These are phyloP conservation scores for Inga laurina DNA, from an alignment of 306 rosid genomes.

Conservation along the genomic window DNA sequence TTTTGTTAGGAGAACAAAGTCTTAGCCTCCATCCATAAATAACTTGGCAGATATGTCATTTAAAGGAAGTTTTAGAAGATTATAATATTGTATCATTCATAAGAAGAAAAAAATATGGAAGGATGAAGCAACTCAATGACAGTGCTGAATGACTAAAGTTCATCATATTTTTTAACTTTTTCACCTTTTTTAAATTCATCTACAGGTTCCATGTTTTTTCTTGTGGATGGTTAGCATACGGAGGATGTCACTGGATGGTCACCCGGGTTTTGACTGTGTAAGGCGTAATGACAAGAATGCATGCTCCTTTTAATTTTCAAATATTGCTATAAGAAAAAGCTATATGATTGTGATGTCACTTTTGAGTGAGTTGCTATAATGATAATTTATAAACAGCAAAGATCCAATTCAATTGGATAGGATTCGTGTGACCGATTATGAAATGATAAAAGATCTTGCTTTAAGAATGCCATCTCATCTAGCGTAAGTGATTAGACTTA, in stretches of 20 bases:
- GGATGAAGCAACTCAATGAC: conserved; percentile 11
- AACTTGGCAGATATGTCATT: not conserved
- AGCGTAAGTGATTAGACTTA: not conserved
- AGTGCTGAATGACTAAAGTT: conserved; percentile 3
- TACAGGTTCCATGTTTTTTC: conserved; percentile 89
- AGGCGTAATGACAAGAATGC: conserved; percentile 33
- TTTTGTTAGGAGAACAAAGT: not conserved
- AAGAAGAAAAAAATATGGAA: conserved; percentile 15
- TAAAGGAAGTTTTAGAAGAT: not conserved
- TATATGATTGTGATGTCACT: conserved; percentile 3
- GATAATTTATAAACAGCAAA: conserved; percentile 15
- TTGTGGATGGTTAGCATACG: conserved; percentile 80
- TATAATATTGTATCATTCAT: conserved; percentile 12
- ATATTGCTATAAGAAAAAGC: conserved; percentile 10
- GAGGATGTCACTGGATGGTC: conserved; percentile 80
- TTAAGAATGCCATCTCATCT: conserved; percentile 21
- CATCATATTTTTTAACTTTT: conserved; percentile 25
- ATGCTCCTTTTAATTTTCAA: conserved; percentile 27
- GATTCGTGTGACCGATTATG: conserved; percentile 11
- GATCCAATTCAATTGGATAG: conserved; percentile 28
- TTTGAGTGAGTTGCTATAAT: conserved; percentile 20
- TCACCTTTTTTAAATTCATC: conserved; percentile 28
- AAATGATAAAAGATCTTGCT: conserved; percentile 9
- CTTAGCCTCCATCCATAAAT: not conserved
- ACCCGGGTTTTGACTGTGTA: conserved; percentile 88